These are phyloP conservation scores for Oryza longistaminata DNA, from an alignment of 176 grass and related monocot species.

Conservation along the genomic window DNA sequence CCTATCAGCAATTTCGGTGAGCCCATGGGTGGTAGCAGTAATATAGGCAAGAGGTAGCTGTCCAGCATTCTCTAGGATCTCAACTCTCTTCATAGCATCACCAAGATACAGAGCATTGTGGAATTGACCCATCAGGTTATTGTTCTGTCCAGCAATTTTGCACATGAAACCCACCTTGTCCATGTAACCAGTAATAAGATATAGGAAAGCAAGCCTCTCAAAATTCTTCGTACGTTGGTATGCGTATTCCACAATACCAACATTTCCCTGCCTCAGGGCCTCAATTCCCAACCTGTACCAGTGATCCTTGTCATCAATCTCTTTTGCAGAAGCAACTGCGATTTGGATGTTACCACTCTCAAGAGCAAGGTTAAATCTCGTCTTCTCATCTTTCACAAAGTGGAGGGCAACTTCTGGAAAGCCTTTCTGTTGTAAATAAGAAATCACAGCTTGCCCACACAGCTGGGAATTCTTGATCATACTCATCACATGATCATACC, in stretches of 20 bases:
- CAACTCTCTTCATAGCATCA: slow-evolving; percentile 63
- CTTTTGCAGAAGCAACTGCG: slow-evolving; percentile 92
- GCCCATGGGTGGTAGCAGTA: slow-evolving; percentile 73
- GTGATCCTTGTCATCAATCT: slow-evolving; percentile 93
- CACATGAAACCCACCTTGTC: slow-evolving; percentile 84
- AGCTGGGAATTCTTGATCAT: slow-evolving; percentile 78
- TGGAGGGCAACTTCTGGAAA: slow-evolving; percentile 90
- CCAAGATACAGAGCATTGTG: slow-evolving; percentile 90
- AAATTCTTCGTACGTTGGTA: slow-evolving; percentile 94
- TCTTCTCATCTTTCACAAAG: slow-evolving; percentile 88
- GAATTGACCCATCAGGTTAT: slow-evolving; percentile 90
- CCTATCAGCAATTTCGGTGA: slow-evolving; percentile 70
- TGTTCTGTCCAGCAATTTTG: slow-evolving; percentile 80
- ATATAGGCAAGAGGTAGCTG: slow-evolving; percentile 87
- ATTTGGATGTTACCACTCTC: slow-evolving; percentile 98
- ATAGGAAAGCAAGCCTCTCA: slow-evolving; percentile 90
- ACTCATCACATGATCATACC: slow-evolving; percentile 76
- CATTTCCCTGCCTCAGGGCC: slow-evolving; percentile 80
- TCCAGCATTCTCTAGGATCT: slow-evolving; percentile 82
- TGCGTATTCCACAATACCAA: slow-evolving; percentile 89
- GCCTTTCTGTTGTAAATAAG: slow-evolving; percentile 83
- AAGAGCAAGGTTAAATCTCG: slow-evolving; percentile 82
- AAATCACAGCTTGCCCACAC: slow-evolving; percentile 75
- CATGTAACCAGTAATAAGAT: slow-evolving; percentile 81
- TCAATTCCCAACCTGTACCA: slow-evolving; percentile 90